Conservation (phyloP, 2,329 filamentous ascomycete species). For the Pleurostoma richardsiae region DNA sequence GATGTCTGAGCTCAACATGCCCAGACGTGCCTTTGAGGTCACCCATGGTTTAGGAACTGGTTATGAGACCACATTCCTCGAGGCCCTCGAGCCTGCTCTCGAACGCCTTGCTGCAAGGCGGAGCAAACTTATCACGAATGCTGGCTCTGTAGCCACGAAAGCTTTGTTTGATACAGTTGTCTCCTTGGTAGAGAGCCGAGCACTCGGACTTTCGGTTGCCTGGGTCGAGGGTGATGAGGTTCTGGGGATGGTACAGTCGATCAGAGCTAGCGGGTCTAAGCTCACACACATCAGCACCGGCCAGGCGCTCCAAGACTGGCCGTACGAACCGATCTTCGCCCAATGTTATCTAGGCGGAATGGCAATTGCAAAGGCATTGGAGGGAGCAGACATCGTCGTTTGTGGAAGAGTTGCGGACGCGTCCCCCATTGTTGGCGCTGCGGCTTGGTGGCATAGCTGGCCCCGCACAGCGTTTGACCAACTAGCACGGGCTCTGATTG, state of each 20-base stretch:
- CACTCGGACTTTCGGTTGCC: slow-evolving; percentile 15
- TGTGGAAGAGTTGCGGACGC: slow-evolving; percentile 38
- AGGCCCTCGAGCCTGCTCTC: slow-evolving; percentile 18
- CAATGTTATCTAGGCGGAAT: slow-evolving; percentile 28
- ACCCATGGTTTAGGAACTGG: background rate
- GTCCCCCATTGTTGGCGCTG: slow-evolving; percentile 33
- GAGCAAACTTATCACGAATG: slow-evolving; percentile 20
- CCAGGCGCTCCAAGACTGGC: background rate
- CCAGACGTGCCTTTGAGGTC: background rate
- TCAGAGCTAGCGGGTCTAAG: background rate
- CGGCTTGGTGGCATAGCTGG: slow-evolving; percentile 37
- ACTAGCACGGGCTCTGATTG: slow-evolving; percentile 29
- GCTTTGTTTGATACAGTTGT: background rate
- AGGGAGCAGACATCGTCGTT: slow-evolving; percentile 36
- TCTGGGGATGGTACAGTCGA: background rate
- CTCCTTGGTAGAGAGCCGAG: slow-evolving; percentile 8
- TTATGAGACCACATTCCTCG: slow-evolving; percentile 20
- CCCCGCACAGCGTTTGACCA: slow-evolving; percentile 24
- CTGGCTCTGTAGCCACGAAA: slow-evolving; percentile 17
- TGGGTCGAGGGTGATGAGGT: slow-evolving; percentile 22
- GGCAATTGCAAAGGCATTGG: slow-evolving; percentile 30
- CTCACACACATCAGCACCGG: background rate
- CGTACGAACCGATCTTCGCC: background rate
- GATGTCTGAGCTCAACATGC: background rate
- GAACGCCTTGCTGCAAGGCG: slow-evolving; percentile 10